These are phyloP conservation scores for Anisodus acutangulus DNA, from an alignment of 257 asterid genomes.

Conservation along the genomic window DNA sequence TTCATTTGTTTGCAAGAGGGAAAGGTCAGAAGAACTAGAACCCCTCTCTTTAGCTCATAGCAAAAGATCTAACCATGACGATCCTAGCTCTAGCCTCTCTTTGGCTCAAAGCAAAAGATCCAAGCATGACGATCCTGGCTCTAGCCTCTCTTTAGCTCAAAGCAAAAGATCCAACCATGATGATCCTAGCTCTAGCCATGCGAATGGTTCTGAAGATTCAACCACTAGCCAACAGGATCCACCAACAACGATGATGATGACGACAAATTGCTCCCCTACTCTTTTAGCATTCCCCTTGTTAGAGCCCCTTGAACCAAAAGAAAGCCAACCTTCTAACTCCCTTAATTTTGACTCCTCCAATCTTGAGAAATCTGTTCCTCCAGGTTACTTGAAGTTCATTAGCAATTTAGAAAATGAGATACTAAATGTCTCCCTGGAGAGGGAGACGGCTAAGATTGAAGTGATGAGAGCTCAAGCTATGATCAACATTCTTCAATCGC, in stretches of 20 bases:
- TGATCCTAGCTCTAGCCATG: slow-evolving; percentile 81
- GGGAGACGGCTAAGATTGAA: slow-evolving; percentile 89
- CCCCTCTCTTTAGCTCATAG: slow-evolving; percentile 48
- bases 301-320: slow-evolving; percentile 64
- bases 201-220: slow-evolving; percentile 93
- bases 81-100: no score
- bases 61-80: no score
- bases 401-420: slow-evolving; percentile 85
- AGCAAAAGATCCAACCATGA: slow-evolving; percentile 71
- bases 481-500: slow-evolving; percentile 87
- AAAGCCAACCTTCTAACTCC: slow-evolving; percentile 47
- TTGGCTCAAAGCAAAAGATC: no score
- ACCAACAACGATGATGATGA: slow-evolving; percentile 62
- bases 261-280: slow-evolving; percentile 63
- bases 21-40: slow-evolving; percentile 70
- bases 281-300: slow-evolving; percentile 70
- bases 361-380: slow-evolving; percentile 91
- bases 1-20: slow-evolving; percentile 78
- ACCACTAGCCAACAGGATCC: slow-evolving; percentile 83
- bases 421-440: slow-evolving; percentile 79
- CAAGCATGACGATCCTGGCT: no score
- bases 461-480: slow-evolving; percentile 95
- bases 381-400: slow-evolving; percentile 86
- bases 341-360: slow-evolving; percentile 81
- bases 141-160: slow-evolving; percentile 57